A percentile compares a stretch with the other conserved stretches of the same genome.
These are phyloP conservation scores for Oryza coarctata DNA, from an alignment of 176 grass and related monocot species.

Conservation along the genomic window DNA sequence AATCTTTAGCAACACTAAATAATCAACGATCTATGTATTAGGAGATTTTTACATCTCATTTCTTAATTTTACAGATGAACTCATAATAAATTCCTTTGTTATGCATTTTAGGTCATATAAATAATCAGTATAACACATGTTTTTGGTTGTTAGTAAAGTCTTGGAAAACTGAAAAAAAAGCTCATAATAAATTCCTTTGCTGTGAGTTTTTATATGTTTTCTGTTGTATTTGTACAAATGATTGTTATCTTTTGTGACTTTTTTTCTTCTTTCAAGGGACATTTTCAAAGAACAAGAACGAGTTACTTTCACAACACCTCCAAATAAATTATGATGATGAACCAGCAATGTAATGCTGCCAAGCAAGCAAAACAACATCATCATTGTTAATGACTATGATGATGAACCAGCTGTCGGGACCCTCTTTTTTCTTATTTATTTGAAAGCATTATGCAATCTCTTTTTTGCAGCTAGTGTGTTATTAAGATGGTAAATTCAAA, in stretches of 20 bases:
- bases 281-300: slow-evolving; percentile 67
- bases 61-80: no score
- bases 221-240: slow-evolving; percentile 1
- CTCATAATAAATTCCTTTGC: no score
- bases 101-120: slow-evolving; percentile 64
- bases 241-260: not conserved
- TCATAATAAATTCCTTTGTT: no score
- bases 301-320: slow-evolving; percentile 58
- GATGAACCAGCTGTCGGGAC: slow-evolving; percentile 56
- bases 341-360: slow-evolving; percentile 41
- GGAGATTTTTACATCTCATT: no score
- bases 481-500: slow-evolving; percentile 8
- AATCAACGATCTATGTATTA: not conserved
- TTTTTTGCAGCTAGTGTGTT: slow-evolving; percentile 15
- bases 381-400: slow-evolving; percentile 55
- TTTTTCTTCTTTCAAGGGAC: slow-evolving; percentile 43
- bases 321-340: slow-evolving; percentile 60
- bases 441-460: not conserved
- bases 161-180: slow-evolving; percentile 65
- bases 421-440: slow-evolving; percentile 16
- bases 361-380: not conserved
- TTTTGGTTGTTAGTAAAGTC: slow-evolving; percentile 84
- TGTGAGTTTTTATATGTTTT: not conserved
- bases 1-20: not conserved
- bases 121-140: slow-evolving; percentile 80